Evolutionary conservation across 2,329 filamentous ascomycete species (phyloP), one percentile per base, ranked within the genome.

Genomic region (Aureobasidium sp.): DNA sequence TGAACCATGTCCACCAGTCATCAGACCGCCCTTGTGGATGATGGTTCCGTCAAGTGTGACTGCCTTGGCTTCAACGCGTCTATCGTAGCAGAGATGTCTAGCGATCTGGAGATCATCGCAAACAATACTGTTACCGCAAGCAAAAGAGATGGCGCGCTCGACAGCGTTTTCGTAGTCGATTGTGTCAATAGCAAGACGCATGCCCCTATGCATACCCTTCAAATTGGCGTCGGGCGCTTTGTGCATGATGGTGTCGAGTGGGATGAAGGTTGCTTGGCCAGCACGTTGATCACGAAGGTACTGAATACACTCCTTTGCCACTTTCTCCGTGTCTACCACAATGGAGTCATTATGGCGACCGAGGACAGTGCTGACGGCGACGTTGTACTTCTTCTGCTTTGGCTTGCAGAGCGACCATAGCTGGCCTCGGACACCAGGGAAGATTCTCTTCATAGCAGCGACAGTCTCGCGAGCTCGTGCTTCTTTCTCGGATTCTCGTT

Each of bases 171-270:
- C 94, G 70, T 94, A 99, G 70, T 96, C 91, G 68, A 99, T 93
- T 0, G 91, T 95, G 73, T 99, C 94, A 66, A 99, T 96, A 0
- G 93, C 95, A 63, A 97, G 83, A 8, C 93, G 86, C 74, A 87
- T 86, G 50, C 89, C 90, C 42, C 90, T 89, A 61, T 90, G 83
- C 73, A 96, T 88, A 32, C 91, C 90, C 76, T 97, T 97, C 67
- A 99, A 80, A 64, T 90, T 92, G 5, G 91, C 89, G 72, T 96
- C 96, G 63, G 94, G 85, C 12, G 90, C 87, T 73, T 90, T 92
- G 71, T 97, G 92, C 71, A 97, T 95, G 73, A 99, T 96, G 58
- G 96, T 97, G 78, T 99, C 94, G 20, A 99, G 82, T 0, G 94
- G 94, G 66, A 97, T 92, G 74, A 99, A 97, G 1, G 91, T 97